Evolutionary conservation across 1,284 basidiomycete genomes (phyloP), one percentile per base, ranked within the genome.

Genomic region (Xanthoconium separans): DNA sequence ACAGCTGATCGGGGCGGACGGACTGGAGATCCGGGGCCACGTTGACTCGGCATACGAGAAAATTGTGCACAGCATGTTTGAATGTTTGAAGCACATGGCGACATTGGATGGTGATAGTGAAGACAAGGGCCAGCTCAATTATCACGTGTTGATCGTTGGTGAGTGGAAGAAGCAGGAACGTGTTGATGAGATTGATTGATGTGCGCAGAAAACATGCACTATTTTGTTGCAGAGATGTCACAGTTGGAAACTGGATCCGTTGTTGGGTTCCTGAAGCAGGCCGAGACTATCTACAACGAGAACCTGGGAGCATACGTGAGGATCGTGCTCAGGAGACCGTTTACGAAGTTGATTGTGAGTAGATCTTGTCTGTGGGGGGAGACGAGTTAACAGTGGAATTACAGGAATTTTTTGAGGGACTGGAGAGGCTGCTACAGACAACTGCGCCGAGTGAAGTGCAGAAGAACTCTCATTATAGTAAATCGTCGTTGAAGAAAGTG

Each of bases 81-180:
- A 94, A 44, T 88, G 85, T 16, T 73, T 99, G 51, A 95, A 95
- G 73, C 93, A 97, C 57, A 93, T 98, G 82, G 94, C 94, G 11
- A 96, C 95, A 70, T 76, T 94, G 75, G 89, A 93, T 54, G 89
- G 89, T 1, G 91, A 90, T 61, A 87, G 84, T 0, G 95, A 97
- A 64, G 96, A 96, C 72, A 99, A 99, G 72, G 94, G 94, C 1
- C 93, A 96, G 68, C 79, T 98, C 51, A 98, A 98, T 70, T 97
- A 95, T 65, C 92, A 97, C 66, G 93, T 98, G 61, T 89, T 98
- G 63, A 79, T 99, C 60, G 93, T 98, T 56, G 94, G 94, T 94
- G 61, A 64, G 88, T 77, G 34, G n/a, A 34, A 18, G 16, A 24
- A 2, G 11, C 10, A 37, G 44, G 6, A 44, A 49, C 16, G 20